phyloP scores from a whole-genome alignment of 192 early-diverging fungal genomes.

The Podila clonocystis region DNA sequence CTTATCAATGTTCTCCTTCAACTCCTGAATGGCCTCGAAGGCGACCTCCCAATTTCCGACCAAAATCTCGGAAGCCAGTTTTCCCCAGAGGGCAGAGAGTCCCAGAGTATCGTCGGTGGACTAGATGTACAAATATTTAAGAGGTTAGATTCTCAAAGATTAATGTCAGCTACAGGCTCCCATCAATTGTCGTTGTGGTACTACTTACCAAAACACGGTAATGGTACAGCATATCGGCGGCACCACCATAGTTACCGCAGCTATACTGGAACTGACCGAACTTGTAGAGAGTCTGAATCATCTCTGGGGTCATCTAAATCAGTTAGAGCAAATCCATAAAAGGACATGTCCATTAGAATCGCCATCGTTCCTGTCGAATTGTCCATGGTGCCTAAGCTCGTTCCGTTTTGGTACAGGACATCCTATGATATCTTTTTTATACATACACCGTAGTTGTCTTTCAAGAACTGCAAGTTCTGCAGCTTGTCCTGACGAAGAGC shows the following conservation, averaged over 20 bases:
- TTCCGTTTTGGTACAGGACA: no score
- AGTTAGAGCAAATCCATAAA: background rate
- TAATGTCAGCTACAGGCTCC: no score
- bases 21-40: constrained; percentile 86
- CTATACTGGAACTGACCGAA: constrained; percentile 92
- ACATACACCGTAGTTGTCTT: constrained; percentile 83
- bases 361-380: constrained; percentile 9
- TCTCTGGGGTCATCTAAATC: constrained; percentile 84
- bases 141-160: background rate
- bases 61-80: constrained; percentile 95
- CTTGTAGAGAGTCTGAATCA: constrained; percentile 88
- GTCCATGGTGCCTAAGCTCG: background rate
- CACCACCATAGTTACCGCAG: constrained; percentile 91
- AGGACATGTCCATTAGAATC: background rate
- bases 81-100: constrained; percentile 94
- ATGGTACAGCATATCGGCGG: constrained; percentile 94
- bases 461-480: constrained; percentile 89
- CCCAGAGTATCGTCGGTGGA: constrained; percentile 88
- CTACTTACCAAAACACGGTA: constrained; percentile 87
- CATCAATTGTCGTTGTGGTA: background rate
- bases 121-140: constrained; percentile 49
- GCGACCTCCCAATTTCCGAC: constrained; percentile 94
- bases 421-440: no score
- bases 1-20: constrained; percentile 91
- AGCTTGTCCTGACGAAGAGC: constrained; percentile 94